Conservation (phyloP, 352 stramenopile species). For the Phytophthora pisi region DNA sequence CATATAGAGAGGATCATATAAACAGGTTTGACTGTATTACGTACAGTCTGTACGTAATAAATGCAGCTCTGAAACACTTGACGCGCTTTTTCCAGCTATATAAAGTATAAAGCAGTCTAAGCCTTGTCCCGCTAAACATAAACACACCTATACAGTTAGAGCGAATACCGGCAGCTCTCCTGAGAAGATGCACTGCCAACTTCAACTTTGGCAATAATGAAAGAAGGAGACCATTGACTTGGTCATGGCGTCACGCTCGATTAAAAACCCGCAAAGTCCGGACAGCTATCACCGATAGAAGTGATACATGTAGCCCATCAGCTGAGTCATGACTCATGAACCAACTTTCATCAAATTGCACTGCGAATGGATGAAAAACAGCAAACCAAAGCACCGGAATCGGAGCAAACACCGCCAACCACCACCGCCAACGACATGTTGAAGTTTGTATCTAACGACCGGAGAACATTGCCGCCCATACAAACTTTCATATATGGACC, state of each 20-base stretch:
- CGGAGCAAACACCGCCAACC: background rate
- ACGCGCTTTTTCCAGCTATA: background rate
- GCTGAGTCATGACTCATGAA: background rate
- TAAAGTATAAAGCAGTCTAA: background rate
- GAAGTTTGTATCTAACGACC: constrained; percentile 24
- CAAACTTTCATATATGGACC: constrained; percentile 28
- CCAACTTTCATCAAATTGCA: background rate
- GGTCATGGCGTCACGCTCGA: background rate
- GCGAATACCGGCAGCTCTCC: background rate
- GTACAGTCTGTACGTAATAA: too few relatives aligned
- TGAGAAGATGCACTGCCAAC: constrained; percentile 1
- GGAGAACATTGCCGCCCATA: constrained; percentile 29
- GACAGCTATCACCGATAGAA: background rate
- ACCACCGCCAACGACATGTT: constrained; percentile 20
- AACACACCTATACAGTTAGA: background rate
- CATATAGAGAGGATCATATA: too few relatives aligned
- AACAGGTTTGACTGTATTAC: too few relatives aligned
- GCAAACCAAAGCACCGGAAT: background rate
- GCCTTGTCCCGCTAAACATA: background rate
- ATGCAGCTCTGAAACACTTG: background rate
- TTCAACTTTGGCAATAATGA: constrained; percentile 1
- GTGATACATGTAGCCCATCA: background rate
- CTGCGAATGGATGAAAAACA: background rate
- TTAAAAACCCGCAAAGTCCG: background rate
- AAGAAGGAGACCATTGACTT: background rate